phyloP scores from a whole-genome alignment of 2,329 filamentous ascomycete genomes.

The Pseudocercospora crystallina region DNA sequence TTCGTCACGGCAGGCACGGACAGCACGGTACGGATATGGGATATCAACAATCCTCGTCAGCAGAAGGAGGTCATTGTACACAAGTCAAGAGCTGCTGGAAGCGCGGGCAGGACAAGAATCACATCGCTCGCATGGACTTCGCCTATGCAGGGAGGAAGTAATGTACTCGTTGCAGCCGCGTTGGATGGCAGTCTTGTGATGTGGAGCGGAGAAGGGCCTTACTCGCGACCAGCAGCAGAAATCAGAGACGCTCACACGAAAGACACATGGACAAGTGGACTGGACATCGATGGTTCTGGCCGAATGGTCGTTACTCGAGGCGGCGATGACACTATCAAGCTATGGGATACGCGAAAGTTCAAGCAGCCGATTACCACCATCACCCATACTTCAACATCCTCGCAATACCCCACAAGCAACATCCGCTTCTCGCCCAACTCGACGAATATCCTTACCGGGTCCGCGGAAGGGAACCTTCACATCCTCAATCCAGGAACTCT shows the following conservation, averaged over 20 bases:
- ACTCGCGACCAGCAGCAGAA: slow-evolving; percentile 76
- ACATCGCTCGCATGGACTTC: slow-evolving; percentile 86
- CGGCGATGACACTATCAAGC: slow-evolving; percentile 87
- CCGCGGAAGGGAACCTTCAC: slow-evolving; percentile 79
- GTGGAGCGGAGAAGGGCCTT: slow-evolving; percentile 88
- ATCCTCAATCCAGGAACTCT: slow-evolving; percentile 93
- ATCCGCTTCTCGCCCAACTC: slow-evolving; percentile 87
- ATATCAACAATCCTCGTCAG: slow-evolving; percentile 83
- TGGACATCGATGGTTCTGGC: slow-evolving; percentile 89
- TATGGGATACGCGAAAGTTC: slow-evolving; percentile 97
- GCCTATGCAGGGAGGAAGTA: slow-evolving; percentile 72
- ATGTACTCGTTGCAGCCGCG: slow-evolving; percentile 76
- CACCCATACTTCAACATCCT: slow-evolving; percentile 76
- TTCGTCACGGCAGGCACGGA: slow-evolving; percentile 92
- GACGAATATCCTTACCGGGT: slow-evolving; percentile 84
- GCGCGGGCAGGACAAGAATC: slow-evolving; percentile 88
- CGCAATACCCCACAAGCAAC: slow-evolving; percentile 78
- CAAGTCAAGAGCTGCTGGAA: slow-evolving; percentile 86
- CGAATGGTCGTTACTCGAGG: slow-evolving; percentile 87
- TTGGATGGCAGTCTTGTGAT: slow-evolving; percentile 88
- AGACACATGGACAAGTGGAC: slow-evolving; percentile 85
- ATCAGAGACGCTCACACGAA: slow-evolving; percentile 78
- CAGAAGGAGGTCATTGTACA: slow-evolving; percentile 95
- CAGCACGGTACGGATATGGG: slow-evolving; percentile 95
- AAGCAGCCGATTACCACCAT: slow-evolving; percentile 81